Percentiles rank a stretch among this genome's conserved stretches.
Conservation (phyloP, 768 basidiomycete species). For the Termitomyces heimii region DNA sequence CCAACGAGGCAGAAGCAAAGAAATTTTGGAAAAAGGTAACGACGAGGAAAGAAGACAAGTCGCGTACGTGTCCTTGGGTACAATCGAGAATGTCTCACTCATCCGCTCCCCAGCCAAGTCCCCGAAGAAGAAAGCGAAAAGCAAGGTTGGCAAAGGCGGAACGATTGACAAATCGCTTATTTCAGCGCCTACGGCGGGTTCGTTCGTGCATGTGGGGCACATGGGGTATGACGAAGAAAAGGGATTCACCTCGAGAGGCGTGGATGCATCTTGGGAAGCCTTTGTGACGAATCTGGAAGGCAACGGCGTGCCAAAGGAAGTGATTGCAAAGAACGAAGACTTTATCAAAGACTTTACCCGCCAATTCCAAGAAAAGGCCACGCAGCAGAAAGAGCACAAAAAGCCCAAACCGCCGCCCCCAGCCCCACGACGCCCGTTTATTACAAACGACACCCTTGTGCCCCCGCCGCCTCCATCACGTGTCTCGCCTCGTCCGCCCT, state of each 20-base stretch:
- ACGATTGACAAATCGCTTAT: conserved; percentile 93
- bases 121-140: conserved; percentile 33
- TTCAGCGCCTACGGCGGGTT: conserved; percentile 69
- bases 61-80: conserved; percentile 30
- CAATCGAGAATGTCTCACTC: conserved; percentile 3
- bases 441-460: conserved; percentile 21
- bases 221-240: conserved; percentile 90
- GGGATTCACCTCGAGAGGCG: conserved; percentile 81
- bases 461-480: conserved; percentile 9
- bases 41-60: conserved; percentile 50
- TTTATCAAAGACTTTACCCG: conserved; percentile 85
- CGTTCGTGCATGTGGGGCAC: conserved; percentile 88
- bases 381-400: conserved; percentile 31
- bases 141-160: conserved; percentile 52
- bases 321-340: conserved; percentile 75
- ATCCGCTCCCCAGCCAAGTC: background rate
- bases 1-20: conserved; percentile 63
- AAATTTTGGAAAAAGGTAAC: conserved; percentile 82
- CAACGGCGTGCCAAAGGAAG: conserved; percentile 58
- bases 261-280: conserved; percentile 86
- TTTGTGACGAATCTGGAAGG: conserved; percentile 61
- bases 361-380: conserved; percentile 32
- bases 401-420: conserved; percentile 45
- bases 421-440: conserved; percentile 37
- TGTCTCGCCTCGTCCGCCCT: conserved; percentile 13